Conservation (phyloP, 2,329 filamentous ascomycete species). For the Ciborinia camelliae region DNA sequence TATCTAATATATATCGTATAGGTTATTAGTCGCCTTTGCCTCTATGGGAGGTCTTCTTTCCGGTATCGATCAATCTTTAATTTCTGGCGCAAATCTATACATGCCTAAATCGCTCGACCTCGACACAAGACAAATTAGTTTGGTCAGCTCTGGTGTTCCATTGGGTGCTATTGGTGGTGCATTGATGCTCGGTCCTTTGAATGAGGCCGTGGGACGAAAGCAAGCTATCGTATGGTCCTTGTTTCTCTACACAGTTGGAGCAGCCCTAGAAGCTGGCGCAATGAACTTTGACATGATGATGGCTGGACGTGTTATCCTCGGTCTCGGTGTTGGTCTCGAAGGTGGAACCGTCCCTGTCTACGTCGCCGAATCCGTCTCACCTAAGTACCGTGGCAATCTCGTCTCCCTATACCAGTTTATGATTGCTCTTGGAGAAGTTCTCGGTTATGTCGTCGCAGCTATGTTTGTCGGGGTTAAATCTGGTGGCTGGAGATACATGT, state of each 20-base stretch:
- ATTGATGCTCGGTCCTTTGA: constrained; percentile 61
- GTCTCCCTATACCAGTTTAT: constrained; percentile 74
- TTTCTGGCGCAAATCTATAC: constrained; percentile 67
- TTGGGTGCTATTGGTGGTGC: constrained; percentile 69
- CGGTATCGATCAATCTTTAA: constrained; percentile 69
- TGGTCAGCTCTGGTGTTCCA: constrained; percentile 69
- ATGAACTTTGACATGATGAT: constrained; percentile 71
- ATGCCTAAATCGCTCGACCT: constrained; percentile 54
- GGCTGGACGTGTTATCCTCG: constrained; percentile 63
- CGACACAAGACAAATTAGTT: constrained; percentile 53
- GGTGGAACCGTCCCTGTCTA: constrained; percentile 73
- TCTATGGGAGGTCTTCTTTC: constrained; percentile 71
- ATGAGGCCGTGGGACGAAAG: constrained; percentile 64
- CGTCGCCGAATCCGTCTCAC: constrained; percentile 68
- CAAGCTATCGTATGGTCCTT: constrained; percentile 68
- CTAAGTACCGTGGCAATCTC: constrained; percentile 64
- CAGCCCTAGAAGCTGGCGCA: constrained; percentile 63
- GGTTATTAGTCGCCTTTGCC: constrained; percentile 52
- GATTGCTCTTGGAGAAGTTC: constrained; percentile 70
- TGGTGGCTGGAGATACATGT: constrained; percentile 71
- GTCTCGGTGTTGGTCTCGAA: constrained; percentile 68
- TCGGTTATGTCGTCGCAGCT: constrained; percentile 69
- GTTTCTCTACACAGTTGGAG: constrained; percentile 67
- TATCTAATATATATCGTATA: constrained; percentile 2
- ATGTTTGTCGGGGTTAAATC: constrained; percentile 64